Percentiles rank a stretch among this genome's conserved stretches.
phyloP scores from a whole-genome alignment of 805 yeast species.

The Clavispora fructus region DNA sequence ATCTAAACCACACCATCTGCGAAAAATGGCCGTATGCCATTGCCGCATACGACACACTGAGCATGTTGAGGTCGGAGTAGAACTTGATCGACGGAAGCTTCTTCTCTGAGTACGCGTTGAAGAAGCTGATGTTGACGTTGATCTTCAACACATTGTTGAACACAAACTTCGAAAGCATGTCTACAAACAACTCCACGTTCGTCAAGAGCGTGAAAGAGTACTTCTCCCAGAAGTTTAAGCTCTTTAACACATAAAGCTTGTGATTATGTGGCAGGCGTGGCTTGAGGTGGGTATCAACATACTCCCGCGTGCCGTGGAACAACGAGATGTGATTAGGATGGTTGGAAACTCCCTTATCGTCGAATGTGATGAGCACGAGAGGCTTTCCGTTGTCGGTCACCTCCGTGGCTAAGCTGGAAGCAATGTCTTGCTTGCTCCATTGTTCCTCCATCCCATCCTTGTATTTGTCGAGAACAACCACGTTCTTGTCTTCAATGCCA shows the following conservation, averaged over 20 bases:
- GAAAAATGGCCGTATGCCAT: constrained; percentile 80
- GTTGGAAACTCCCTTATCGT: constrained; percentile 71
- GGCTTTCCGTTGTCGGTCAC: constrained; percentile 17
- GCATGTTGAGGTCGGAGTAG: constrained; percentile 34
- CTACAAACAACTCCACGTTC: constrained; percentile 35
- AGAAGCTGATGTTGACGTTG: constrained; percentile 35
- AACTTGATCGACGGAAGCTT: constrained; percentile 24
- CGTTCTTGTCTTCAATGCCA: constrained; percentile 41
- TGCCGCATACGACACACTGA: constrained; percentile 49
- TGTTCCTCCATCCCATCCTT: constrained; percentile 61
- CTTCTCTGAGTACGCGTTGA: constrained; percentile 15
- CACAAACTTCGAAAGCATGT: constrained; percentile 28
- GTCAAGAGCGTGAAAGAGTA: constrained; percentile 45
- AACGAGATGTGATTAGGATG: constrained; percentile 84
- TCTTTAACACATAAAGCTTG: constrained; percentile 28
- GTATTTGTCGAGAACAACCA: constrained; percentile 41
- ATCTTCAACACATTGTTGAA: constrained; percentile 27
- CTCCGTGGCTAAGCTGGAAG: constrained; percentile 27
- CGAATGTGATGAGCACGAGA: constrained; percentile 66
- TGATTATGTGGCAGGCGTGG: neutral
- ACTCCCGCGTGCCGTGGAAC: constrained; percentile 43
- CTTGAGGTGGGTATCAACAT: constrained; percentile 14
- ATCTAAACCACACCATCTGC: constrained; percentile 94
- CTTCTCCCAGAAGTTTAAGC: constrained; percentile 39
- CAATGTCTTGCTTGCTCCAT: constrained; percentile 56